A percentile compares a stretch with the other conserved stretches of the same genome.
Evolutionary conservation across 2,329 filamentous ascomycete genomes (phyloP).

Genomic region (Ascochyta rabiei): DNA sequence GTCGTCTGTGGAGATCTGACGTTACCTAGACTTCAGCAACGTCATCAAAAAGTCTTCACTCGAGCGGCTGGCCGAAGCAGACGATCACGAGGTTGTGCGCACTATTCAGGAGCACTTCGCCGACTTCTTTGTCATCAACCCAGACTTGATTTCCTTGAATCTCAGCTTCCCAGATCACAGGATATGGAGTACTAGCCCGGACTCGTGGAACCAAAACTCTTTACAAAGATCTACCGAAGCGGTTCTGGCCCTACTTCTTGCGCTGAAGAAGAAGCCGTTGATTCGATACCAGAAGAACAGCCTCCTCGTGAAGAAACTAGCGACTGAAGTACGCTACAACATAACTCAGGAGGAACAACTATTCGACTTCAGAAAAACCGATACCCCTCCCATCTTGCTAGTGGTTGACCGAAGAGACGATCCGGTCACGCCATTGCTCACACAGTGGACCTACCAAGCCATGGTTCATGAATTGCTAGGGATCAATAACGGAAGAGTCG

Average conservation of each 20-base stretch:
- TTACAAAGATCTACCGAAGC: slow-evolving; percentile 88
- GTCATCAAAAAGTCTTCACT: slow-evolving; percentile 95
- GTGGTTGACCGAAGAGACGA: slow-evolving; percentile 92
- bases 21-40: slow-evolving; percentile 80
- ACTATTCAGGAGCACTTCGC: slow-evolving; percentile 94
- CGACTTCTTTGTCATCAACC: slow-evolving; percentile 93
- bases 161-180: slow-evolving; percentile 73
- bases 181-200: slow-evolving; percentile 81
- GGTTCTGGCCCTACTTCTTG: slow-evolving; percentile 79
- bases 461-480: slow-evolving; percentile 98
- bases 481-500: slow-evolving; percentile 92
- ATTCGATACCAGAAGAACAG: slow-evolving; percentile 95
- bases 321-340: slow-evolving; percentile 87
- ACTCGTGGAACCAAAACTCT: slow-evolving; percentile 89
- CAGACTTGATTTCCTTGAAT: slow-evolving; percentile 85
- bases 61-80: slow-evolving; percentile 91
- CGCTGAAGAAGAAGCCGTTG: slow-evolving; percentile 94
- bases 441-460: slow-evolving; percentile 99
- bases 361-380: slow-evolving; percentile 93
- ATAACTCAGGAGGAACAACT: slow-evolving; percentile 95
- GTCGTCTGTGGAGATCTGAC: slow-evolving; percentile 22
- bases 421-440: slow-evolving; percentile 89
- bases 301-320: slow-evolving; percentile 86
- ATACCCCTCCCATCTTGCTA: slow-evolving; percentile 91
- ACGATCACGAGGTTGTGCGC: slow-evolving; percentile 96